phyloP scores from a whole-genome alignment of 2,329 filamentous ascomycete genomes.

The Eutypa lata region DNA sequence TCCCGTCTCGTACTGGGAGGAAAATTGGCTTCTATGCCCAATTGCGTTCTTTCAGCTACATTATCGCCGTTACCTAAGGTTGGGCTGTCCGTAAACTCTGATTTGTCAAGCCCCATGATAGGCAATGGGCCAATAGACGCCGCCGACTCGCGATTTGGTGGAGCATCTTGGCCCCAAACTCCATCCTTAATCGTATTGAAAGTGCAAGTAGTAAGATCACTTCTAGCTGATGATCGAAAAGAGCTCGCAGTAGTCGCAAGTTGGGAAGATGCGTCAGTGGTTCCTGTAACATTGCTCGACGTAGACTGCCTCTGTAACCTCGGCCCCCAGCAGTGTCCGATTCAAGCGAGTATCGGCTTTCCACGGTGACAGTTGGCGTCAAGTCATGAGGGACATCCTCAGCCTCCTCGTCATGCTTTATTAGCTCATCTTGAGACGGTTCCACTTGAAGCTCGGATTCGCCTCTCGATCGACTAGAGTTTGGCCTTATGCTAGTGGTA shows the following conservation, averaged over 20 bases:
- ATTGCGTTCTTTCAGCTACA: background rate
- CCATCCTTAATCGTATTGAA: conserved; percentile 3
- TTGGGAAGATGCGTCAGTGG: conserved; percentile 12
- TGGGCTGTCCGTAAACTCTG: background rate
- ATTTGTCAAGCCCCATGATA: background rate
- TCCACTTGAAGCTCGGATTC: background rate
- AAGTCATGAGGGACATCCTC: background rate
- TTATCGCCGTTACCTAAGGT: background rate
- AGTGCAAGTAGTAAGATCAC: conserved; percentile 10
- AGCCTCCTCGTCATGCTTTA: background rate
- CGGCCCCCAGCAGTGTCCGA: no score
- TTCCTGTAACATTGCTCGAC: conserved; percentile 11
- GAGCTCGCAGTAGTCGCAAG: conserved; percentile 12
- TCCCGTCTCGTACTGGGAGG: background rate
- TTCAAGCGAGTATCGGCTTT: conserved; percentile 1
- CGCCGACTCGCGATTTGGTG: background rate
- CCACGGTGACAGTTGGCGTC: background rate
- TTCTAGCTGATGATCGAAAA: conserved; percentile 13
- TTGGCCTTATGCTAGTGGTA: background rate
- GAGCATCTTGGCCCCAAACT: background rate
- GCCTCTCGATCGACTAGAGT: background rate
- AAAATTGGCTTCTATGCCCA: background rate
- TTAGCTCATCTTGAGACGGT: background rate
- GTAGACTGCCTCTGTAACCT: conserved; percentile 12
- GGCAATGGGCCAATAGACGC: background rate